These are phyloP conservation scores for Taiwanofungus camphoratus DNA, from an alignment of 1,284 basidiomycete genomes.

Conservation along the genomic window DNA sequence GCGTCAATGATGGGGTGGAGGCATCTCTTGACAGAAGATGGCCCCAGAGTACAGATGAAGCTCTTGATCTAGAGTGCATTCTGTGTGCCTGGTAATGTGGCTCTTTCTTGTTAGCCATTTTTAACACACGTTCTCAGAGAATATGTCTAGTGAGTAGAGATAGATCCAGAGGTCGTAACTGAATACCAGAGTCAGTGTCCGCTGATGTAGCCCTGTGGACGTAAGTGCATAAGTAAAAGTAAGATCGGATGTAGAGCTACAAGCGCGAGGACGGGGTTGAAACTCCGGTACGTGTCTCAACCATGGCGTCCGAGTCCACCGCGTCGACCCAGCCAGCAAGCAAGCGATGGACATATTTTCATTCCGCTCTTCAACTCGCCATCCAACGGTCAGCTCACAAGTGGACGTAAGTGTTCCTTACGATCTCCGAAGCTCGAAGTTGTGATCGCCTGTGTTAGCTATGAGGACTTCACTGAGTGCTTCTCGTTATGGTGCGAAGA, in stretches of 20 bases:
- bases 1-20: conserved; percentile 6
- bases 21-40: conserved; percentile 20
- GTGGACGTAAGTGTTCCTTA: conserved; percentile 58
- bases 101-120: not conserved
- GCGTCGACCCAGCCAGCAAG: conserved; percentile 35
- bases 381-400: conserved; percentile 72
- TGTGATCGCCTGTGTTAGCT: conserved; percentile 35
- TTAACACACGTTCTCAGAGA: no score
- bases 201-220: no score
- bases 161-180: no score
- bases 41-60: conserved; percentile 26
- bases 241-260: no score
- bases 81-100: not conserved
- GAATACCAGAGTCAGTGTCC: no score
- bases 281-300: no score
- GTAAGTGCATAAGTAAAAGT: no score
- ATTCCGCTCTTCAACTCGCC: conserved; percentile 68
- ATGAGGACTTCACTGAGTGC: conserved; percentile 73
- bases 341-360: conserved; percentile 70
- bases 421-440: conserved; percentile 1
- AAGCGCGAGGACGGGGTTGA: no score
- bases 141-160: no score
- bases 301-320: conserved; percentile 16
- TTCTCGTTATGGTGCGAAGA: conserved; percentile 72
- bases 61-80: not conserved